These are phyloP conservation scores for Candida loeiensis DNA, from an alignment of 805 yeast genomes.

Conservation along the genomic window DNA sequence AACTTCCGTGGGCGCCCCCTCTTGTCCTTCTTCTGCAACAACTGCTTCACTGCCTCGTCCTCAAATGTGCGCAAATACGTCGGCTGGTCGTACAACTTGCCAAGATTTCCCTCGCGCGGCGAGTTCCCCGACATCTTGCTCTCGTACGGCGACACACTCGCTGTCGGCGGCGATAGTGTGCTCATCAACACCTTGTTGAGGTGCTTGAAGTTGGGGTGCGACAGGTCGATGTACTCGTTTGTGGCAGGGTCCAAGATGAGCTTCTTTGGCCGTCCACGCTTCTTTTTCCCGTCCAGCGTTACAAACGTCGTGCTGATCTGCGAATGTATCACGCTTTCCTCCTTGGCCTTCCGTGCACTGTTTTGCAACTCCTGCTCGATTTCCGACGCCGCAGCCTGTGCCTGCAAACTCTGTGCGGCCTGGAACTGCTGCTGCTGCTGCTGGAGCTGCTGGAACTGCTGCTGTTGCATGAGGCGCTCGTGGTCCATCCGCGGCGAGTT, in stretches of 20 bases:
- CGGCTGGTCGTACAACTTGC: slow-evolving; percentile 27
- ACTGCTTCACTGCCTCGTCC: slow-evolving; percentile 32
- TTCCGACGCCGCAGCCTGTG: slow-evolving; percentile 1
- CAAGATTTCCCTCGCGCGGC: slow-evolving; percentile 9
- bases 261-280: slow-evolving; percentile 42
- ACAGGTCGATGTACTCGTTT: slow-evolving; percentile 37
- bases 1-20: slow-evolving; percentile 51
- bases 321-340: slow-evolving; percentile 4
- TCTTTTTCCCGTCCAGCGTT: slow-evolving; percentile 25
- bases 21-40: slow-evolving; percentile 39
- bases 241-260: slow-evolving; percentile 41
- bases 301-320: slow-evolving; percentile 4
- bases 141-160: neutral
- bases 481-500: slow-evolving; percentile 4
- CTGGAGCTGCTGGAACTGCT: slow-evolving; percentile 11
- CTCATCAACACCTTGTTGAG: slow-evolving; percentile 29
- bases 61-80: slow-evolving; percentile 26
- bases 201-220: slow-evolving; percentile 40
- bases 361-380: slow-evolving; percentile 14
- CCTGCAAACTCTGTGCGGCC: slow-evolving; percentile 1
- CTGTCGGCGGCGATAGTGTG: slow-evolving; percentile 3
- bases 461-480: slow-evolving; percentile 1
- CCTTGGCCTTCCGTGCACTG: slow-evolving; percentile 8
- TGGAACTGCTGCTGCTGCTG: slow-evolving; percentile 12
- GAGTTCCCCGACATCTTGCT: slow-evolving; percentile 3